Base-by-base conservation (phyloP, 345 rosid species). In the Populus deltoides region DNA sequence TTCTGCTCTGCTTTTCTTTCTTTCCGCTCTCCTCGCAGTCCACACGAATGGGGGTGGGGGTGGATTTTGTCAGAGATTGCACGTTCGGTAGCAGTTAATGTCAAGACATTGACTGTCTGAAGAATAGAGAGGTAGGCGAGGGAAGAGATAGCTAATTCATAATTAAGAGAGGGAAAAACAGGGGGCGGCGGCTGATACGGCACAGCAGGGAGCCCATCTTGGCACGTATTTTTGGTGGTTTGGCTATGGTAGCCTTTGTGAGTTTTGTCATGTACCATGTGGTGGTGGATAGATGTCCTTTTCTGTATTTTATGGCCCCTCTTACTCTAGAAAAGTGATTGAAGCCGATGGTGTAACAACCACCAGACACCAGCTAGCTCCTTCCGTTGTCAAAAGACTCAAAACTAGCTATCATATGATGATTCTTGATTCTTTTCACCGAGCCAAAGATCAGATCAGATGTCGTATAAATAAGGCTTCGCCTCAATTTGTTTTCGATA, bases 1-100 rank as follows among this genome's bases (percentile, higher is more conserved):
- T 41, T 10, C 45, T 41, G 15, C 45, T 41, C 45, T 33, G 36
- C 36, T 33, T 9, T 41, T 41, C 12, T 41, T 47, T 47, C 51
- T 47, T 47, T 47, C 51, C 11, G 51, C 51, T 47, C 51, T 57
- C 12, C 5, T 16, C 29, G 12, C 73, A 71, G 53, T 57, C 75
- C 86, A 76, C 89, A 84, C 89, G 90, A 86, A 84, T 88, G 86
- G 82, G 33, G 29, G 4, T 57, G 63, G 1, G 61, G 63, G 25
- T 22, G 24, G 2, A 57, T 3, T 79, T 59, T 75, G 86, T 79
- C 89, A 86, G 90, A 22, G 33, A 18, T 75, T 81, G 85, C 90
- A 84, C 88, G 87, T 86, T 87, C 70, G 81, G 22, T 3, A 2
- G 18, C 78, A 31, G 49, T 78, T 24, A 75, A 9, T 66, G 72